These are phyloP conservation scores for Starmerella stigmatis DNA, from an alignment of 805 yeast genomes.

Conservation along the genomic window DNA sequence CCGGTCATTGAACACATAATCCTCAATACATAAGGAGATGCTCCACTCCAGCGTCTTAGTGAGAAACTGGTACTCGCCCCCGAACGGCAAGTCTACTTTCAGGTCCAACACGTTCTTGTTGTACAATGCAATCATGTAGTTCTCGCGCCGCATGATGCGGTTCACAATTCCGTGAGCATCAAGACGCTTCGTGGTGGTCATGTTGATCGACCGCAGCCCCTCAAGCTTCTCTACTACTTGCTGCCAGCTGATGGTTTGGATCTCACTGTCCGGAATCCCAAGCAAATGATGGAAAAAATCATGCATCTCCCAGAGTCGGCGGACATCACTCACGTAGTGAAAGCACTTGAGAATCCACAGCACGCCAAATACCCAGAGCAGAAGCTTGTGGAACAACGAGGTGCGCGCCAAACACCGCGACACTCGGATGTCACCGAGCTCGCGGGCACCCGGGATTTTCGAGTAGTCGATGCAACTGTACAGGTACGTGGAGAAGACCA, in stretches of 20 bases:
- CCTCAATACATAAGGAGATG: constrained; percentile 73
- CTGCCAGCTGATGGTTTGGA: constrained; percentile 91
- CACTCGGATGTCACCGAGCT: constrained; percentile 35
- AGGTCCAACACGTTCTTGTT: constrained; percentile 67
- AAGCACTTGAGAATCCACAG: constrained; percentile 33
- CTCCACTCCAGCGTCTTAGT: constrained; percentile 95
- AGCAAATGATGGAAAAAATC: constrained; percentile 67
- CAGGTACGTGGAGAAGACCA: constrained; percentile 66
- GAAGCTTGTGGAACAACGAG: constrained; percentile 43
- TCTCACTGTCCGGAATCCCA: constrained; percentile 63
- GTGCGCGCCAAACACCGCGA: constrained; percentile 41
- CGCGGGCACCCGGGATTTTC: constrained; percentile 30
- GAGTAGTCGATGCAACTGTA: constrained; percentile 70
- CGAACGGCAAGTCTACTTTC: constrained; percentile 45
- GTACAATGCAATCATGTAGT: constrained; percentile 80
- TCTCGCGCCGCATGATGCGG: constrained; percentile 89
- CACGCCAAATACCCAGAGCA: constrained; percentile 50
- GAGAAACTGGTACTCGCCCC: constrained; percentile 36
- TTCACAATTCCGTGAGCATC: constrained; percentile 94
- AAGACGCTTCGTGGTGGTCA: constrained; percentile 39
- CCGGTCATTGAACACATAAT: constrained; percentile 68
- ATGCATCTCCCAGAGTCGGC: constrained; percentile 59
- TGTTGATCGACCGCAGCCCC: constrained; percentile 47
- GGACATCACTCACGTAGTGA: constrained; percentile 47
- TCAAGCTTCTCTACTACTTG: constrained; percentile 67